phyloP scores from a whole-genome alignment of 257 asterid species.

The Phtheirospermum japonicum region DNA sequence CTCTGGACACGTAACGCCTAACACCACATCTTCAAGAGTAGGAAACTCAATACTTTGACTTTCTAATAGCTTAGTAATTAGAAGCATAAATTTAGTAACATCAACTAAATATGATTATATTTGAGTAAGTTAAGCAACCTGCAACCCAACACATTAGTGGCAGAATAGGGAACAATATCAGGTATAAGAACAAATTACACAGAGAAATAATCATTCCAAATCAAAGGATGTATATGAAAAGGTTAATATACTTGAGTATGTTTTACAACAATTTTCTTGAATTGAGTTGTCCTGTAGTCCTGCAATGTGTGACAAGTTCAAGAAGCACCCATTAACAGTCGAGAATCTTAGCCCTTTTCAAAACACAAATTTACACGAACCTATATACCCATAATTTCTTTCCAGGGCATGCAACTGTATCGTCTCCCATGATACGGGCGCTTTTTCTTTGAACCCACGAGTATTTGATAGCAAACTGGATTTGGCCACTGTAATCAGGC shows the following conservation, averaged over 20 bases:
- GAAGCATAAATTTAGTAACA: background rate
- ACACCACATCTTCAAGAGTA: no score
- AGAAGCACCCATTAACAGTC: constrained; percentile 33
- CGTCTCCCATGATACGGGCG: constrained; percentile 20
- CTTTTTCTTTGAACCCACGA: constrained; percentile 34
- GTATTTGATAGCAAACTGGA: constrained; percentile 33
- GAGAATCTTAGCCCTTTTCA: constrained; percentile 67
- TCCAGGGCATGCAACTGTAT: constrained; percentile 36
- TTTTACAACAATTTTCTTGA: background rate
- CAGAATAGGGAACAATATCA: constrained; percentile 2
- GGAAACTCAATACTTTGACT: no score
- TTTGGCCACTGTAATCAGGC: constrained; percentile 34
- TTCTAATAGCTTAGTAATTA: no score
- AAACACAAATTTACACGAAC: constrained; percentile 45
- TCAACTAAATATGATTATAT: background rate
- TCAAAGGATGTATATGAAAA: background rate
- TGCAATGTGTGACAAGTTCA: constrained; percentile 26
- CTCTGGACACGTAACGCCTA: no score
- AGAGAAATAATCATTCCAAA: constrained; percentile 1
- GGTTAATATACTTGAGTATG: background rate
- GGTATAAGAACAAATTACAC: background rate
- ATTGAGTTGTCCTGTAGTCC: constrained; percentile 13
- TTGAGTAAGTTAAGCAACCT: background rate
- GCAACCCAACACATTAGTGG: no score
- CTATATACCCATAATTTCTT: constrained; percentile 33